Evolutionary conservation across 805 yeast species (phyloP), one percentile per base, ranked within the genome.

Genomic region (Yamadazyma nakazawae): DNA sequence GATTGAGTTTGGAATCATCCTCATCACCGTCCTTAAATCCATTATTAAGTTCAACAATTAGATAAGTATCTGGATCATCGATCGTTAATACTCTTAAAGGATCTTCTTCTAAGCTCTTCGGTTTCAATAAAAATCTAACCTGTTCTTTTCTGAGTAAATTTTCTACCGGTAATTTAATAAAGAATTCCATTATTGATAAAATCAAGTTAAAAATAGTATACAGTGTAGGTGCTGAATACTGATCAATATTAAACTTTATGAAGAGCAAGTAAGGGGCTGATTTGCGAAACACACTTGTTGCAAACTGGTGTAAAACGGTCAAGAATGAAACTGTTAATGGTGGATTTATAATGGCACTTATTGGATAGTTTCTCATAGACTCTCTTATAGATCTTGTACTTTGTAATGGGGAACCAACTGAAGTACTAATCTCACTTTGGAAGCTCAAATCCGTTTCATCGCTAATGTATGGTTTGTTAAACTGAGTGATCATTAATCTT

Each of bases 81-180:
- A 83, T 70, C 35, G 79, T 75, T 69, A 68, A 46, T 60, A 72
- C 60, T 21, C 66, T 50, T 49, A 49, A 50, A 28, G 59, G 62
- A 41, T 78, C 81, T 17, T 65, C 67, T 19, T 57, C 54, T 6
- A 46, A n/a, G 5, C 63, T 44, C 53, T 70, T 71, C 8, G 67
- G 66, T 42, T 64, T 61, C 18, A 85, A 55, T 50, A 89, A 71
- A 58, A 80, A 82, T 46, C 80, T 71, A 9, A 89, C 80, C 61
- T 92, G 97, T 13, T 92, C 90, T 53, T 97, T 81, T 50, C 95
- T 75, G 49, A 88, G 75, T 36, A 92, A 63, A 12, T 96, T 90
- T 59, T 92, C 99, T 43, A 90, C 76, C 2, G 99, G 99, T 51
- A 94, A 71, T 60, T 82, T 84, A 46, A 90, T 74, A 50, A 85